phyloP scores from a whole-genome alignment of 768 basidiomycete genomes.

The Lactarius sp. region DNA sequence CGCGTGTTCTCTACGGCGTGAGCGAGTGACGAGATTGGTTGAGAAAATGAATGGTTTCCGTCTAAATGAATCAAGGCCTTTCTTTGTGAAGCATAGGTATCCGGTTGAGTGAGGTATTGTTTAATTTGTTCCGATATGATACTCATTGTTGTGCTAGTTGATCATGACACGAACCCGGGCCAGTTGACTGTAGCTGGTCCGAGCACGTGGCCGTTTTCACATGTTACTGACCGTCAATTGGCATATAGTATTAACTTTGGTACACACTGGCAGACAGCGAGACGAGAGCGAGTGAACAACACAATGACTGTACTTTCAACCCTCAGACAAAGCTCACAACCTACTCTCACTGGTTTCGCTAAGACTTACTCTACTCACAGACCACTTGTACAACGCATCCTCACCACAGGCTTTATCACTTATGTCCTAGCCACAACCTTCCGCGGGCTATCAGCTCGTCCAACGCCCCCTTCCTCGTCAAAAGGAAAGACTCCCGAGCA shows the following conservation, averaged over 20 bases:
- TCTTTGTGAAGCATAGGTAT: slow-evolving; percentile 33
- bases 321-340: slow-evolving; percentile 34
- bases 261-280: too few species aligned
- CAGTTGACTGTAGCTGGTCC: neutral
- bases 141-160: slow-evolving; percentile 1
- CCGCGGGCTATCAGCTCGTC: slow-evolving; percentile 46
- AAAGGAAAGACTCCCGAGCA: slow-evolving; percentile 38
- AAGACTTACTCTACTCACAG: slow-evolving; percentile 59
- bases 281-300: neutral
- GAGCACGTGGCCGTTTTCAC: slow-evolving; percentile 9
- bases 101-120: slow-evolving; percentile 47
- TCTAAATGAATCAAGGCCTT: slow-evolving; percentile 41
- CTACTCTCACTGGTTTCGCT: slow-evolving; percentile 39
- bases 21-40: slow-evolving; percentile 37
- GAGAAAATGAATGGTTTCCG: slow-evolving; percentile 41
- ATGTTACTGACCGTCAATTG: neutral
- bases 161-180: too few species aligned
- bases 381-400: slow-evolving; percentile 62
- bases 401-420: slow-evolving; percentile 64
- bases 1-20: slow-evolving; percentile 45
- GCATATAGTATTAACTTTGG: neutral
- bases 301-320: slow-evolving; percentile 33
- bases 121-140: slow-evolving; percentile 40
- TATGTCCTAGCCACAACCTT: slow-evolving; percentile 68
- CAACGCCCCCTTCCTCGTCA: slow-evolving; percentile 31